Evolutionary conservation across 2,329 filamentous ascomycete genomes (phyloP).

Genomic region (Graphilbum fragrans): DNA sequence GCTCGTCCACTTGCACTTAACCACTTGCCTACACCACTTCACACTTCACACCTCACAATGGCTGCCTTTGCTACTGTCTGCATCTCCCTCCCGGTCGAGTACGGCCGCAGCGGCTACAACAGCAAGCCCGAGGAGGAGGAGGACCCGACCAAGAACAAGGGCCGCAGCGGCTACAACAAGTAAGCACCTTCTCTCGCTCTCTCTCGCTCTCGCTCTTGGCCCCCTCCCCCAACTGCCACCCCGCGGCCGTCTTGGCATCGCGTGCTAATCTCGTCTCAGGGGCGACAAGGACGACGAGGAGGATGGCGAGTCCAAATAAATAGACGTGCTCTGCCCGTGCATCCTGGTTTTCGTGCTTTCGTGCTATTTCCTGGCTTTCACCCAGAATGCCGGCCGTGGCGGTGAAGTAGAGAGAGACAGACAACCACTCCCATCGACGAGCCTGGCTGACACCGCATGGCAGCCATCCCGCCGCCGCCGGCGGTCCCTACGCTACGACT

Average conservation of each 20-base stretch:
- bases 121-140: conserved; percentile 22
- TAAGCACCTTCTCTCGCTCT: conserved; percentile 5
- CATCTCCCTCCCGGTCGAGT: conserved; percentile 25
- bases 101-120: conserved; percentile 30
- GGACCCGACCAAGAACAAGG: conserved; percentile 21
- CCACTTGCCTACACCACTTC: background rate
- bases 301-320: conserved; percentile 16
- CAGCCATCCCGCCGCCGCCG: too few species aligned
- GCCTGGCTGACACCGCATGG: too few species aligned
- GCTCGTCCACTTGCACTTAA: too few species aligned
- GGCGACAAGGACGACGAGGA: conserved; percentile 21
- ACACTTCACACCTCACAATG: conserved; percentile 9
- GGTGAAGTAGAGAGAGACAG: too few species aligned
- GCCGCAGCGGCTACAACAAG: conserved; percentile 36
- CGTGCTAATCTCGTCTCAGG: conserved; percentile 7
- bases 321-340: too few species aligned
- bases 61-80: conserved; percentile 17
- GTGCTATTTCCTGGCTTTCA: too few species aligned
- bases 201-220: background rate
- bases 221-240: too few species aligned
- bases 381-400: too few species aligned
- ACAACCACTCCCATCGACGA: too few species aligned
- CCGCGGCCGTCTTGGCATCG: too few species aligned
- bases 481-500: too few species aligned
- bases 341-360: too few species aligned